Percentiles rank a stretch among this genome's conserved stretches.
These are phyloP conservation scores for Claviceps cyperi DNA, from an alignment of 2,329 filamentous ascomycete species.

Conservation along the genomic window DNA sequence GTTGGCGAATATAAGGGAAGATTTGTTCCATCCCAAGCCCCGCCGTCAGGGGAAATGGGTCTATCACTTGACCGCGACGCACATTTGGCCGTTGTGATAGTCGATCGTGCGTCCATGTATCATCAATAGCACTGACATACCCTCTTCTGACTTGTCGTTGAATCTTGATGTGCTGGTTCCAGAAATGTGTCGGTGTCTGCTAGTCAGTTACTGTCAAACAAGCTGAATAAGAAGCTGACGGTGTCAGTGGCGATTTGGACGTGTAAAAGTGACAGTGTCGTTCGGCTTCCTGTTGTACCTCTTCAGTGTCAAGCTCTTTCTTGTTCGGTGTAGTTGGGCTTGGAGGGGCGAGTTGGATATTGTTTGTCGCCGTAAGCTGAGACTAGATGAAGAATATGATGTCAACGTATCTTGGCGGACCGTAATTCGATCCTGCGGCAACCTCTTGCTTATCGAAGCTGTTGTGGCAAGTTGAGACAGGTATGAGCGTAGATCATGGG, in stretches of 20 bases:
- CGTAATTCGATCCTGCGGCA: conserved; percentile 12
- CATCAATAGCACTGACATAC: conserved; percentile 29
- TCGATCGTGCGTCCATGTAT: conserved; percentile 32
- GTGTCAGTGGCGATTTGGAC: not conserved
- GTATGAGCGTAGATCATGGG: conserved; percentile 12
- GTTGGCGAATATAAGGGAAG: conserved; percentile 20
- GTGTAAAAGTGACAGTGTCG: not conserved
- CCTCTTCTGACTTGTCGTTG: conserved; percentile 6
- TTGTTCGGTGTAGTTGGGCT: not conserved
- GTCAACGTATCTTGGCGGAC: not conserved
- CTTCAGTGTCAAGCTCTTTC: not conserved
- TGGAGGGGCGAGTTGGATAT: not conserved
- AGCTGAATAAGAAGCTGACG: not conserved
- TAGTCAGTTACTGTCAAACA: no score
- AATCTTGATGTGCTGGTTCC: not conserved
- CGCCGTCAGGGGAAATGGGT: conserved; percentile 31
- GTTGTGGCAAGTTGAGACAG: conserved; percentile 12
- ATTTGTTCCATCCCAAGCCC: conserved; percentile 13
- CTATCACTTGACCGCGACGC: conserved; percentile 31
- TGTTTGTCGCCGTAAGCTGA: conserved; percentile 4
- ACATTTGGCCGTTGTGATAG: conserved; percentile 26
- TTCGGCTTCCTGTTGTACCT: not conserved
- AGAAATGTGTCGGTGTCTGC: not conserved
- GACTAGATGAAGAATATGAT: not conserved
- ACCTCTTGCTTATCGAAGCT: conserved; percentile 15